Evolutionary conservation across 2,329 filamentous ascomycete species (phyloP), one percentile per base, ranked within the genome.

Genomic region (Colletotrichum limetticola): DNA sequence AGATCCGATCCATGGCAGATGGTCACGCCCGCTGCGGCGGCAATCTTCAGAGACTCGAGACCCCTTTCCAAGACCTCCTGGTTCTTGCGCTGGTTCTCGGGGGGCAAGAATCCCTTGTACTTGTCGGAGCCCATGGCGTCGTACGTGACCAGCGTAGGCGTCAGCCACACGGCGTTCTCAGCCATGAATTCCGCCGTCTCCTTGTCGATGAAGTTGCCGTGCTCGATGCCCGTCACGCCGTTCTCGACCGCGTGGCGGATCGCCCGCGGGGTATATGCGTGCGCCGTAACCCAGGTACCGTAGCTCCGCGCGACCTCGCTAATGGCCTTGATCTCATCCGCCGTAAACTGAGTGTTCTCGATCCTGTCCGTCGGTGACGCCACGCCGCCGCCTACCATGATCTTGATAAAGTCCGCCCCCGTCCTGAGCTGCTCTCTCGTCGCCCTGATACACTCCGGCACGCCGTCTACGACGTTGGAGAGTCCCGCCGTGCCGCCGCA

Each of bases 381-480:
- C 1, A 91, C 89, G 9, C 90, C 90, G 1, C 90, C 89, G 5
- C 85, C 85, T 1, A 83, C 83, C 88, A 91, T 91, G 74, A 92
- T 89, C 78, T 91, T 91, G 78, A 92, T 85, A 75, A 91, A 91
- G 76, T 91, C 88, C 1, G 88, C 87, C 2, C 90, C 90, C 9
- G 80, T 83, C 3, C 89, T 83, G 0, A 92, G 78, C 77, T 91
- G 86, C 64, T 90, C 88, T 2, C 90, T 83, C 0, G 86, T 84
- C 8, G 82, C 85, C 24, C 84, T 83, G 55, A 89, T 81, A 74
- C 89, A 91, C 57, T 88, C 86, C 0, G 87, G 82, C 1, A 90
- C 88, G 1, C 89, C 88, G 76, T 91, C 87, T 56, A 84, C 86
- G 1, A 90, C 80, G 8, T 84, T 80, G 1, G 85, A 86, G 1